These are phyloP conservation scores for Pichiaceae sp. DNA, from an alignment of 1,139 yeast species.

Conservation along the genomic window DNA sequence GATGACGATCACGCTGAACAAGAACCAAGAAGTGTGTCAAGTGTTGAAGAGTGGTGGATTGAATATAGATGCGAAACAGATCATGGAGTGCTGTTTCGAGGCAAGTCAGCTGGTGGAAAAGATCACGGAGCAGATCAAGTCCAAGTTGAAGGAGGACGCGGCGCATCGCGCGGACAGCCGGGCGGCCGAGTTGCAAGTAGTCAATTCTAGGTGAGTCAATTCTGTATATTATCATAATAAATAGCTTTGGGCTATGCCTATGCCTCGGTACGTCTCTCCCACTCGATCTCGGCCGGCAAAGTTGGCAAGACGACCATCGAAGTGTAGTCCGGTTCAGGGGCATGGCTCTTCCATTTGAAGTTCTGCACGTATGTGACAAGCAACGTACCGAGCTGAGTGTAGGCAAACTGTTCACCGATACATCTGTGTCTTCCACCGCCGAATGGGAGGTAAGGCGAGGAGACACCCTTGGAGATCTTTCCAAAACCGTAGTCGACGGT, in stretches of 20 bases:
- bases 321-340: constrained; percentile 79
- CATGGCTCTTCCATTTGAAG: constrained; percentile 58
- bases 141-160: constrained; percentile 49
- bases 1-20: constrained; percentile 78
- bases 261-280: constrained; percentile 39
- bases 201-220: constrained; percentile 18
- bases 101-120: constrained; percentile 59
- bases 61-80: constrained; percentile 64
- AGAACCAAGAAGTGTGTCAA: constrained; percentile 86
- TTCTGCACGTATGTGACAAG: constrained; percentile 70
- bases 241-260: not conserved
- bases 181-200: constrained; percentile 21
- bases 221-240: not conserved
- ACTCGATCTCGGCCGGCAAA: constrained; percentile 68
- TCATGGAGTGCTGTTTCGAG: constrained; percentile 61
- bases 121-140: constrained; percentile 57
- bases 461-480: constrained; percentile 89
- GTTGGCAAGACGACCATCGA: constrained; percentile 91
- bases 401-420: constrained; percentile 98
- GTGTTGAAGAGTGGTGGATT: constrained; percentile 86
- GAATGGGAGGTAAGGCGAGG: constrained; percentile 92
- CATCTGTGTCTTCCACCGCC: constrained; percentile 99
- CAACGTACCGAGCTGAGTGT: constrained; percentile 83
- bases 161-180: constrained; percentile 13
- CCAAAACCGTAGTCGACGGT: constrained; percentile 93